Base-by-base conservation (phyloP, 108 stramenopile genomes). In the Nitzschia sp. region DNA sequence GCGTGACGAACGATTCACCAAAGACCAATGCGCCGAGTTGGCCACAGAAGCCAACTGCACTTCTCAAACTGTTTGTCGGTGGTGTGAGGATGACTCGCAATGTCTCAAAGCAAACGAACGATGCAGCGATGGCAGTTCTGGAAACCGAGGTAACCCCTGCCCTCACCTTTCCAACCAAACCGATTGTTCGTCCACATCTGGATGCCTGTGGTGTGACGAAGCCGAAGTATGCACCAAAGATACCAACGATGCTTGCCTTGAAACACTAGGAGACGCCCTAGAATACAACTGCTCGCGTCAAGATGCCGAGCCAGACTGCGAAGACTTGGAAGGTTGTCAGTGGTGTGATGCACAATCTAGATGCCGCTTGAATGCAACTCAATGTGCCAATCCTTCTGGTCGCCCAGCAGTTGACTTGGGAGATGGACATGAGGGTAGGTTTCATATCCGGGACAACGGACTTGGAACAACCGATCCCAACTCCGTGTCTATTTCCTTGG, bases 141-240 rank as follows among this genome's bases (percentile, higher is more conserved):
- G 66, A 56, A 56, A 22, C 9, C 12, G 66, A 67, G 66, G 66
- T 55, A 67, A 67, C 41, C 54, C 66, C 10, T 67, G 66, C 20
- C 22, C 19, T 11, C 17, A 52, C 7, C 39, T 38, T 10, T 19
- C 11, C 26, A 37, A 38, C 9, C 34, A 51, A 17, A 41, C 37
- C 22, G 53, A 26, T 43, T 67, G 66, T 51, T 0, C 53, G 2
- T 7, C 19, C 8, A 42, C 41, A 22, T 19, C 20, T 38, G 66
- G 66, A n/a, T 67, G 66, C 21, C 41, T 67, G 6, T 67, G 66
- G 66, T 67, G 66, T 22, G 15, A 38, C 0, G 37, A 58, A 10
- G 54, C 17, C 15, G 54, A 42, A 40, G 52, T 52, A 2, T 67
- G 66, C 53, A 56, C 17, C 14, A 67, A 55, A 25, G 66, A 34